A percentile compares a stretch with the other conserved stretches of the same genome.
Conservation (phyloP, 164 flowering plant genomes). For the Tinospora cordifolia region DNA sequence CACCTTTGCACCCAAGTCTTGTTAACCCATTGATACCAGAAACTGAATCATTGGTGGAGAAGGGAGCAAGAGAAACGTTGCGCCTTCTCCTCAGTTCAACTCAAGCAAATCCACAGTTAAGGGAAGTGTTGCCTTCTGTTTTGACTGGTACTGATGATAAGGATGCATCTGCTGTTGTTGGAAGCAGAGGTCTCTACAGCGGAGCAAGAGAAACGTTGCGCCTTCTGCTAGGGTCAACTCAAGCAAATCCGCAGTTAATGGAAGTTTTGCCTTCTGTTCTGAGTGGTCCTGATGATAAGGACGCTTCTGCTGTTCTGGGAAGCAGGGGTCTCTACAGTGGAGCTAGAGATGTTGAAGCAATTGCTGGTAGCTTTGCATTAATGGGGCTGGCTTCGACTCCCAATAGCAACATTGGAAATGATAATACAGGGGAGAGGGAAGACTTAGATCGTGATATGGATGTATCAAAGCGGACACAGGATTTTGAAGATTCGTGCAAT, state of each 20-base stretch:
- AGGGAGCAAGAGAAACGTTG: slow-evolving; percentile 83
- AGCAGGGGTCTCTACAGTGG: slow-evolving; percentile 53
- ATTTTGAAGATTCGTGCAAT: background rate
- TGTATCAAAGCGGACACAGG: background rate
- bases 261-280: slow-evolving; percentile 44
- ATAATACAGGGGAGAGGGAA: background rate
- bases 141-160: slow-evolving; percentile 28
- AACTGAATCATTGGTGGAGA: slow-evolving; percentile 58
- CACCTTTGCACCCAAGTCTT: slow-evolving; percentile 49
- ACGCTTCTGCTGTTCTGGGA: slow-evolving; percentile 28
- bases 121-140: slow-evolving; percentile 45
- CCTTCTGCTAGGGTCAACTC: slow-evolving; percentile 58
- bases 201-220: slow-evolving; percentile 64
- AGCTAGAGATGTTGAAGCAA: slow-evolving; percentile 35
- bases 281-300: slow-evolving; percentile 26
- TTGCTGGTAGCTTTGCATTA: slow-evolving; percentile 36
- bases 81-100: slow-evolving; percentile 63
- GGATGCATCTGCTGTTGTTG: slow-evolving; percentile 25
- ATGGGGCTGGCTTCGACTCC: slow-evolving; percentile 33
- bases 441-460: background rate
- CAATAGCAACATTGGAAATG: background rate
- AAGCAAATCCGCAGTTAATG: slow-evolving; percentile 37
- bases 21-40: slow-evolving; percentile 47
- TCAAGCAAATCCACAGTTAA: slow-evolving; percentile 37
- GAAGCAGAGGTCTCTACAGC: slow-evolving; percentile 52